These are phyloP conservation scores for Plasmodium gaboni DNA, from an alignment of 169 alveolate genomes.

Conservation along the genomic window DNA sequence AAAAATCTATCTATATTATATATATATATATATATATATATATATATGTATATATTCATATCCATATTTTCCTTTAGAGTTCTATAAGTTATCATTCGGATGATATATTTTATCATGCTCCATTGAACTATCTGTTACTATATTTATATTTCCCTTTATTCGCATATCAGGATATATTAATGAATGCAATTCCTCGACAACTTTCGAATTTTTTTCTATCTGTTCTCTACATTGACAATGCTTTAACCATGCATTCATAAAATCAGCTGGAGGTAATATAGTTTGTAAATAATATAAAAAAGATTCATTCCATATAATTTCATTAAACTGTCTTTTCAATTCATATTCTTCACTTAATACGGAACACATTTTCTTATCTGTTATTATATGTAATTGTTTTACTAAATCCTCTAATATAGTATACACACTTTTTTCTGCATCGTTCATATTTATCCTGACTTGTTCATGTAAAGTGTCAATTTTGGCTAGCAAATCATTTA, in stretches of 20 bases:
- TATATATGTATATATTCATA: too few relatives aligned
- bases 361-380: constrained; percentile 86
- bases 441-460: constrained; percentile 82
- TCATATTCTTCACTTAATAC: constrained; percentile 84
- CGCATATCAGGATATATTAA: constrained; percentile 62
- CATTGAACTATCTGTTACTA: constrained; percentile 52
- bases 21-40: too few relatives aligned
- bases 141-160: constrained; percentile 66
- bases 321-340: constrained; percentile 82
- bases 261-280: constrained; percentile 89
- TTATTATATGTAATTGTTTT: constrained; percentile 81
- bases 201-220: constrained; percentile 34
- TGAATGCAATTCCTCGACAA: constrained; percentile 17
- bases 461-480: constrained; percentile 76
- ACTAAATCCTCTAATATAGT: constrained; percentile 85
- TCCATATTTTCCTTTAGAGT: not conserved
- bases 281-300: constrained; percentile 83
- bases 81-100: constrained; percentile 5
- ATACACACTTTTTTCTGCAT: constrained; percentile 85
- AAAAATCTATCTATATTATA: too few relatives aligned
- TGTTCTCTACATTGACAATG: constrained; percentile 55
- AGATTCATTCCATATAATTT: constrained; percentile 86
- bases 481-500: constrained; percentile 76
- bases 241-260: constrained; percentile 85
- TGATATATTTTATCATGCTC: constrained; percentile 23